Conservation (phyloP, 1,284 basidiomycete species). For the Ceratobasidium papillatum region DNA sequence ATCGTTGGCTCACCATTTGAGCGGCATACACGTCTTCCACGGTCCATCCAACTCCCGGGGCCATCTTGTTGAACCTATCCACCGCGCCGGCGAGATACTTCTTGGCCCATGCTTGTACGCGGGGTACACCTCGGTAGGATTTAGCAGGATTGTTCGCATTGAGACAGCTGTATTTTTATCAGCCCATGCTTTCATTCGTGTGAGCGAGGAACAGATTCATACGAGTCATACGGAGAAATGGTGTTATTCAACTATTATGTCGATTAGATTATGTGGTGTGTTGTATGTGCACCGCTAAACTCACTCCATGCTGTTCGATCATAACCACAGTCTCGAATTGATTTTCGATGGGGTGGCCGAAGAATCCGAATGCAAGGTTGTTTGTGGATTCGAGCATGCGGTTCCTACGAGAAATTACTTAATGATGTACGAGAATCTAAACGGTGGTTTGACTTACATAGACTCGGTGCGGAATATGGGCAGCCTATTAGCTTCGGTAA, state of each 20-base stretch:
- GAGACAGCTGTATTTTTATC: constrained; percentile 59
- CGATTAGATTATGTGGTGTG: background rate
- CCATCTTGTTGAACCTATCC: constrained; percentile 46
- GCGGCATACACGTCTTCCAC: constrained; percentile 38
- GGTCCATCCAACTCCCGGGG: constrained; percentile 35
- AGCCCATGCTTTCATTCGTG: background rate
- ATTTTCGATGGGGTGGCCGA: constrained; percentile 79
- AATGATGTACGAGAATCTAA: no score
- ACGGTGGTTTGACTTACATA: constrained; percentile 64
- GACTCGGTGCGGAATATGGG: constrained; percentile 91
- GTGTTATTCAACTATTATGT: constrained; percentile 75
- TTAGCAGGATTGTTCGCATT: constrained; percentile 64
- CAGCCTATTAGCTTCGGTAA: constrained; percentile 71
- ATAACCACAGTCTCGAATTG: constrained; percentile 85
- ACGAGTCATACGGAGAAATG: constrained; percentile 76
- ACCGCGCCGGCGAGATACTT: constrained; percentile 49
- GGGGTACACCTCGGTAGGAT: constrained; percentile 64
- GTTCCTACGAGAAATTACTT: constrained; percentile 58
- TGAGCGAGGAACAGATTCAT: constrained; percentile 39
- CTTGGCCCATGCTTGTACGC: constrained; percentile 56
- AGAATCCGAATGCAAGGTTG: constrained; percentile 89
- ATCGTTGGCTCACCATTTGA: constrained; percentile 12
- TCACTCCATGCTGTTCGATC: constrained; percentile 66
- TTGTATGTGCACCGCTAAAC: constrained; percentile 50
- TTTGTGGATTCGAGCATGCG: constrained; percentile 84